Evolutionary conservation across 2,329 filamentous ascomycete genomes (phyloP), one percentile per base, ranked within the genome.

Genomic region (Grosmannia huntii): DNA sequence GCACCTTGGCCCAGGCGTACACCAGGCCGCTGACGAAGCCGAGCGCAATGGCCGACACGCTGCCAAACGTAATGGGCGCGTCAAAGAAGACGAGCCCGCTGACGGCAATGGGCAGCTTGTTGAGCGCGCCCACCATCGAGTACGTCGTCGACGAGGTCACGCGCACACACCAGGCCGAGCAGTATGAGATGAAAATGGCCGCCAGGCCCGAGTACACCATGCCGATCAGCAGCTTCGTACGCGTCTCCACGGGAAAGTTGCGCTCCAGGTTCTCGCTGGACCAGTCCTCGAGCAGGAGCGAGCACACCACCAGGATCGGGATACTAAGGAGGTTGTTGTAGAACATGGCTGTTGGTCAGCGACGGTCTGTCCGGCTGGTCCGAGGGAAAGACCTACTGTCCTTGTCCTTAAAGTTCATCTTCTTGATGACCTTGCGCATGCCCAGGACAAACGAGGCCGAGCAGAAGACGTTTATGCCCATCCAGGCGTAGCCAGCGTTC

Each of bases 341-440:
- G 77, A 94, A 97, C 94, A 97, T 99, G 68, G 91, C 92, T 97
- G 31, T 16, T 41, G 38, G 38, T 41, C 6, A 19, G 38, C 19
- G 12, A 10, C 14, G 3, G 36, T 10, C 19, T 4, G 11, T 41
- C 19, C 19, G 38, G 38, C 9, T 19, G 14, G 38, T 10, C 9
- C 31, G 9, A 2, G 2, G 9, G 31, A 33, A 33, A 10, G 6
- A 84, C 92, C 75, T 81, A 96, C 92, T 96, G 72, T 99, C 94
- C 78, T 95, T 97, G 72, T 97, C 94, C 81, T 96, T 96, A 76
- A 99, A 97, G 79, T 96, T 96, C 78, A 95, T 96, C 75, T 95
- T 84, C 85, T 97, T 97, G 72, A 99, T 97, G 64, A 95, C 87
- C 80, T 97, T 97, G 70, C 94, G 86, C 92, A 96, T 97, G 65